Evolutionary conservation across 1,284 basidiomycete species (phyloP), one percentile per base, ranked within the genome.

Genomic region (Amylostereum areolatum): DNA sequence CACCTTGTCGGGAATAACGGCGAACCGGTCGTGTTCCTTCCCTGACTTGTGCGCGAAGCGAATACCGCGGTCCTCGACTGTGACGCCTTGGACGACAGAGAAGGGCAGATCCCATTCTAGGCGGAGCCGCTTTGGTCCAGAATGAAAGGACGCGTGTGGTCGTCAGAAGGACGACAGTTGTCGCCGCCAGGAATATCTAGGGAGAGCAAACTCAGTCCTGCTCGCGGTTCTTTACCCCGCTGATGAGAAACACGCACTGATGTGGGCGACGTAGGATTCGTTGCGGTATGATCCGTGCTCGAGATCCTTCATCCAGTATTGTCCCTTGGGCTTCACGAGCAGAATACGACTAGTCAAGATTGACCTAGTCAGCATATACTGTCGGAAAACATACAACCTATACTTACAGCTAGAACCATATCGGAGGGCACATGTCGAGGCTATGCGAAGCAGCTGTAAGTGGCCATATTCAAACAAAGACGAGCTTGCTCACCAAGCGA

Each of bases 241-340:
- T 35, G n/a, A 47, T 43, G 45, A 44, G 8, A 12, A 27, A 4
- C 11, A 12, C 36, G 62, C 64, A 85, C 90, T 85, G 51, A 96
- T 85, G 62, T 97, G 95, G 5, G 95, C 94, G 42, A 98, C 89
- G 62, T 98, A 99, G 44, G 72, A 72, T 61, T 98, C 95, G 57
- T 80, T 74, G 56, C 92, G 81, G 67, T 88, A 95, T 34, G 81
- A 74, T 12, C 95, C 95, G 53, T 91, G 83, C 58, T 94, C 90
- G 27, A 98, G 72, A 62, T 97, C 95, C 77, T 77, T 81, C 75
- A 99, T 85, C 97, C 97, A 99, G 60, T 88, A 92, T 66, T 99
- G 97, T 4, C 97, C 97, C 18, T 3, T 93, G 72, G 0, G 96
- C 92, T 65, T 97, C 95, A 6, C 93, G 84, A 31, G 81, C 77